phyloP scores from a whole-genome alignment of 192 early-diverging fungal species.

The Podila epigama region DNA sequence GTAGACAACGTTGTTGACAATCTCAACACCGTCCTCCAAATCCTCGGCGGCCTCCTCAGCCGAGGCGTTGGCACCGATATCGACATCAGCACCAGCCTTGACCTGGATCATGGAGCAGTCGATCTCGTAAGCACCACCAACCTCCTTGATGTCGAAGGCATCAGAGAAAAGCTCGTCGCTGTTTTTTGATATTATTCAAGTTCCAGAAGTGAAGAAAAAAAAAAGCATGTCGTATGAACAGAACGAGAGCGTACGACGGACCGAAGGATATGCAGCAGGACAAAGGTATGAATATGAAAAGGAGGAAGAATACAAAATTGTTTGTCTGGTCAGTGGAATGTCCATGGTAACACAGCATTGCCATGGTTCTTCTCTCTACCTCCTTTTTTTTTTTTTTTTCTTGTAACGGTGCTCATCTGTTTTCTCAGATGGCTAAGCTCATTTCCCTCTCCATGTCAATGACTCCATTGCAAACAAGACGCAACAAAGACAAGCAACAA shows the following conservation, averaged over 20 bases:
- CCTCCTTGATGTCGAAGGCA: conserved; percentile 74
- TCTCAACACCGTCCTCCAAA: conserved; percentile 64
- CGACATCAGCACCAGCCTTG: conserved; percentile 72
- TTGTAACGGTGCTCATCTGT: no score
- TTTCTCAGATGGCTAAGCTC: no score
- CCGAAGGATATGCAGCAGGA: not conserved
- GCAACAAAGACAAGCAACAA: no score
- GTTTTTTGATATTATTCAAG: no score
- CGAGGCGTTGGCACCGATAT: conserved; percentile 94
- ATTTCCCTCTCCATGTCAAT: no score
- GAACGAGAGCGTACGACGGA: not conserved
- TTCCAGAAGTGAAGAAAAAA: no score
- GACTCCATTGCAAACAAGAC: not conserved
- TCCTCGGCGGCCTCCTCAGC: conserved; percentile 80
- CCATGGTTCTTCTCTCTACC: not conserved
- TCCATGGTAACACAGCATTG: no score
- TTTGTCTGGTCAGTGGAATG: not conserved
- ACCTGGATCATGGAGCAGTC: conserved; percentile 73
- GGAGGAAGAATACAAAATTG: not conserved
- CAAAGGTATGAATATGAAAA: not conserved
- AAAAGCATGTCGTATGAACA: not conserved
- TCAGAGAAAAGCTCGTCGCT: conserved; percentile 93
- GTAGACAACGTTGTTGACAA: conserved; percentile 90
- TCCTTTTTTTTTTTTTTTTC: not conserved
- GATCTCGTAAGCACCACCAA: conserved; percentile 77